Percentiles rank a stretch among this genome's conserved stretches.
These are phyloP conservation scores for Aspergillus quadricinctus DNA, from an alignment of 2,329 filamentous ascomycete species.

Conservation along the genomic window DNA sequence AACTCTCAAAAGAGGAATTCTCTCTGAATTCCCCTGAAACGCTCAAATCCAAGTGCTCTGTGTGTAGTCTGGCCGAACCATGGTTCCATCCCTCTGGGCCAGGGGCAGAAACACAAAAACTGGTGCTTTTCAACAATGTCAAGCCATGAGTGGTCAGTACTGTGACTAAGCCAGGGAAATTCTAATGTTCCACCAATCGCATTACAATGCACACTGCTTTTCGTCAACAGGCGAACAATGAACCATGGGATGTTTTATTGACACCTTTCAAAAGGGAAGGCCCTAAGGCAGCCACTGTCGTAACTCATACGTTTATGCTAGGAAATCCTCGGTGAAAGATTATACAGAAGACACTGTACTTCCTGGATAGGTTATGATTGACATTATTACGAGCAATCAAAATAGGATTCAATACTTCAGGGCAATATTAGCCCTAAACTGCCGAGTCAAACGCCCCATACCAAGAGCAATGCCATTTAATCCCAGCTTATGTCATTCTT, in stretches of 20 bases:
- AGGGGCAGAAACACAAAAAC: neutral
- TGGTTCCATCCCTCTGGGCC: neutral
- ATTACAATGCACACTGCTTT: neutral
- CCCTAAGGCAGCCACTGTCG: neutral
- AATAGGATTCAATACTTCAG: too few relatives aligned
- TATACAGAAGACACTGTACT: too few relatives aligned
- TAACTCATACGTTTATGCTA: neutral
- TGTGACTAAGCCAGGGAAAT: neutral
- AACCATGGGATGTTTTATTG: neutral
- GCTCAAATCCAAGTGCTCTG: neutral
- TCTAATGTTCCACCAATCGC: neutral
- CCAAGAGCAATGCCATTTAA: neutral
- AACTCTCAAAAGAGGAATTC: neutral
- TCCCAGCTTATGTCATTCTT: neutral
- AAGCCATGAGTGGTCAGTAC: neutral
- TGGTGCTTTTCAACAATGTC: neutral
- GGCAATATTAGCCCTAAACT: neutral
- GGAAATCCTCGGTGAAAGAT: neutral
- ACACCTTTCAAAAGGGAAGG: neutral
- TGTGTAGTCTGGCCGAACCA: neutral
- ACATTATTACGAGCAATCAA: neutral
- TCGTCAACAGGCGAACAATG: neutral
- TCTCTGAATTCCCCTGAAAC: neutral
- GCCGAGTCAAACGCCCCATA: neutral
- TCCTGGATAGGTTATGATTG: neutral